A percentile compares a stretch with the other conserved stretches of the same genome.
phyloP scores from a whole-genome alignment of 2,329 filamentous ascomycete species.

The Nemania sp. region DNA sequence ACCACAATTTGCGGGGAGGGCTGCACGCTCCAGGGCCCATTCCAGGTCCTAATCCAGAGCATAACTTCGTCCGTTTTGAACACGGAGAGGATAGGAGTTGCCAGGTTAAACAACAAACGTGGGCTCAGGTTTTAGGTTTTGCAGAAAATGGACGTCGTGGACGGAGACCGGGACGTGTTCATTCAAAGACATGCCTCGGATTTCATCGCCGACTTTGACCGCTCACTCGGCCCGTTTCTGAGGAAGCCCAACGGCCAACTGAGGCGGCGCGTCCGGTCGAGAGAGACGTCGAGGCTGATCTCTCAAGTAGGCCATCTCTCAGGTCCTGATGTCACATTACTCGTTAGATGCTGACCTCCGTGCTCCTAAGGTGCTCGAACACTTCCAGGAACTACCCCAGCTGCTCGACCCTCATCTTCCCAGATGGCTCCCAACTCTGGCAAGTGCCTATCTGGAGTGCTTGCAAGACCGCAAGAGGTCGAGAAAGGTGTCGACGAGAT shows the following conservation, averaged over 20 bases:
- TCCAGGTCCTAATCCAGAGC: too few species aligned
- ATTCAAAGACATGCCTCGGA: slow-evolving; percentile 65
- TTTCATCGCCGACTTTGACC: slow-evolving; percentile 62
- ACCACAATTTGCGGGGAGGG: slow-evolving; percentile 10
- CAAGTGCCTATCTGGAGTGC: slow-evolving; percentile 74
- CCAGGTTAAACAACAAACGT: not conserved
- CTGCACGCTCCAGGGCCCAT: not conserved
- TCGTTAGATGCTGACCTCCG: slow-evolving; percentile 18
- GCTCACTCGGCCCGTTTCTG: slow-evolving; percentile 56
- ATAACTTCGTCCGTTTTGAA: not conserved
- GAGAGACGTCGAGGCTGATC: slow-evolving; percentile 55
- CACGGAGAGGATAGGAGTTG: not conserved
- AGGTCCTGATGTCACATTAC: not conserved
- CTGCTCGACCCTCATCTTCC: slow-evolving; percentile 84
- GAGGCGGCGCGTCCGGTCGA: slow-evolving; percentile 54
- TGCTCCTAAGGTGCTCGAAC: slow-evolving; percentile 66
- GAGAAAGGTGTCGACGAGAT: slow-evolving; percentile 45
- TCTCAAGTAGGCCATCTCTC: slow-evolving; percentile 45
- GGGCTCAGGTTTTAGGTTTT: not conserved
- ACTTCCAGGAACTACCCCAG: slow-evolving; percentile 95
- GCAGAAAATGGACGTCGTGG: slow-evolving; percentile 60
- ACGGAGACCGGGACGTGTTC: slow-evolving; percentile 64
- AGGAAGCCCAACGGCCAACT: slow-evolving; percentile 55
- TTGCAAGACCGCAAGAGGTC: slow-evolving; percentile 53
- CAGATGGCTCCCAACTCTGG: slow-evolving; percentile 72